Base-by-base conservation (phyloP, 306 rosid genomes). In the Quercus ilex region DNA sequence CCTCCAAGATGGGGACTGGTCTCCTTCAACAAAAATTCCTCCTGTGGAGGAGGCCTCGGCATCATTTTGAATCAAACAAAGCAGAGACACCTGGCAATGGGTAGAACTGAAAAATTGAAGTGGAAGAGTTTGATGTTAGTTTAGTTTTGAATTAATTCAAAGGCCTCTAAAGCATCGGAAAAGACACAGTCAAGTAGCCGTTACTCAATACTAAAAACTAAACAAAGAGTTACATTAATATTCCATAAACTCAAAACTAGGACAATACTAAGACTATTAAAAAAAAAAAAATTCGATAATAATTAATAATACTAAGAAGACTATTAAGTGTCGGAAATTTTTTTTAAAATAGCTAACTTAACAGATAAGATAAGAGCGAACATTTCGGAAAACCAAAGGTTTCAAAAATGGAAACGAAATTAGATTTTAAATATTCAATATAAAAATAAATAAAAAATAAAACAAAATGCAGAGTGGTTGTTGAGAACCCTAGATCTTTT, bases 1-100 rank as follows among this genome's bases (percentile, higher is more conserved):
- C 98, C 97, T 15, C 98, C 99, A 1, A 94, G 99, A 81, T 85
- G 99, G 90, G 99, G 99, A 0, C 89, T 90, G 78, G 97, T 92
- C 92, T 94, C 99, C 90, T 91, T 94, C 93, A 94, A 79, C 67
- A 94, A 76, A 88, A 85, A 94, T 58, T 94, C 99, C 52, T 94
- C 99, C 17, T 49, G 53, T 1, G 91, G 92, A 1, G 92, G 95
- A 69, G 97, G 97, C 84, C 99, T 90, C 88, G 89, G 97, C 97
- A 94, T 94, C 90, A 41, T 85, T 92, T 15, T 74, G 18, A 31
- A 74, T 72, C 83, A 41, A 41, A 41, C 86, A 78, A 80, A 80
- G 49, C 74, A 31, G 71, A 77, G 60, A 82, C 43, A 23, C 78
- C 84, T 12, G 17, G 53, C 8, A 78, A 55, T 79, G 77, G 72